phyloP scores from a whole-genome alignment of 257 asterid genomes.

The Solanum piurae region DNA sequence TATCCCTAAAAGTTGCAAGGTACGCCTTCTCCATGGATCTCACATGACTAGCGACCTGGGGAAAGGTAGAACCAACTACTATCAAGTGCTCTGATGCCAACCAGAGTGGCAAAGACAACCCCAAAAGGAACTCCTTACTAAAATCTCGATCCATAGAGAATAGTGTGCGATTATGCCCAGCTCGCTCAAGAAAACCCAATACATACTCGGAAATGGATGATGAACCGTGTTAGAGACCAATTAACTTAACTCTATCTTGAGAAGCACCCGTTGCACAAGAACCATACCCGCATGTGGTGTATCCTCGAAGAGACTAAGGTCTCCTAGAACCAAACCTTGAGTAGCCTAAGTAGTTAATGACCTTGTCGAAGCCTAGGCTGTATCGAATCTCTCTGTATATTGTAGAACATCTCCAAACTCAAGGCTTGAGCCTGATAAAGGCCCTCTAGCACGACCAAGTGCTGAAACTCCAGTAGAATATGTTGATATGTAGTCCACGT shows the following conservation, averaged over 20 bases:
- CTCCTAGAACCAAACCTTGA: neutral
- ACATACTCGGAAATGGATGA: neutral
- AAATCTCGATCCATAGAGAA: neutral
- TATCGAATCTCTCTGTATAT: rapidly evolving
- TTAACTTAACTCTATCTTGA: too few relatives aligned
- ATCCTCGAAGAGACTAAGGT: neutral
- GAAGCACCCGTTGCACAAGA: neutral
- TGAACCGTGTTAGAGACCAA: neutral
- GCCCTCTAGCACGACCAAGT: neutral
- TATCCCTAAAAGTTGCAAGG: too few relatives aligned
- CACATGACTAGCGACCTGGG: too few relatives aligned
- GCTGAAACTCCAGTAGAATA: neutral
- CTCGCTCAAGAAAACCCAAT: neutral
- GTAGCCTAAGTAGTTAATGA: neutral
- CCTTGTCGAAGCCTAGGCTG: neutral
- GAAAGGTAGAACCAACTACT: neutral
- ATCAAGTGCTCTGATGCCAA: neutral
- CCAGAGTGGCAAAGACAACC: neutral
- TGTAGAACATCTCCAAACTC: neutral
- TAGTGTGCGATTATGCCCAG: neutral
- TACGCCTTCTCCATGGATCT: neutral
- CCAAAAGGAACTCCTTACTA: neutral
- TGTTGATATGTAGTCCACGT: neutral
- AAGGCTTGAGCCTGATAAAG: neutral
- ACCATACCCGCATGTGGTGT: neutral